Conservation (phyloP, 805 yeast species). For the Starmerella riodocensis region DNA sequence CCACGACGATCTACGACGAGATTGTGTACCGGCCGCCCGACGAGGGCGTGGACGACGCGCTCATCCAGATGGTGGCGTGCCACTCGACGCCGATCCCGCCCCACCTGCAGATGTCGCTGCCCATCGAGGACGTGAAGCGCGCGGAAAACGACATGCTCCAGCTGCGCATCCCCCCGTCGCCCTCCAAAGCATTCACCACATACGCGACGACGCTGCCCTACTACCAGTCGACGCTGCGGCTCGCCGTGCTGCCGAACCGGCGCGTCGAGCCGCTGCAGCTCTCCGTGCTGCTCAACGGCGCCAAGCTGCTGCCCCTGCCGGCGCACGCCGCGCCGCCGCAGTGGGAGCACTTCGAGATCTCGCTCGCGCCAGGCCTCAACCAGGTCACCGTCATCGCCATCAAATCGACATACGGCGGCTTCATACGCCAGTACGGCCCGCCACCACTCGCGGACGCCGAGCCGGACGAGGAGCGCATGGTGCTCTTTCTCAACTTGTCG, state of each 20-base stretch:
- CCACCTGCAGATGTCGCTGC: conserved; percentile 12
- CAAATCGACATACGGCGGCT: conserved; percentile 20
- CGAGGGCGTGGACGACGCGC: conserved; percentile 16
- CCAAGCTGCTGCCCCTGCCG: conserved; percentile 22
- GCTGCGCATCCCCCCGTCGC: conserved; percentile 21
- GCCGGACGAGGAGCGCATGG: conserved; percentile 23
- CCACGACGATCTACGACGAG: conserved; percentile 20
- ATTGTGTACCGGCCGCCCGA: conserved; percentile 19
- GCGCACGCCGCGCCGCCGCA: background rate
- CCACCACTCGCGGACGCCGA: conserved; percentile 23
- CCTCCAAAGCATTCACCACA: conserved; percentile 18
- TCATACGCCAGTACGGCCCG: conserved; percentile 22
- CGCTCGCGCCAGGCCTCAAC: conserved; percentile 28
- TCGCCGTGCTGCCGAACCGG: conserved; percentile 35
- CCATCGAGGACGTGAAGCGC: conserved; percentile 18
- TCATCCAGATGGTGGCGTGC: conserved; percentile 21
- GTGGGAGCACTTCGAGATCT: conserved; percentile 24
- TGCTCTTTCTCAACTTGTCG: conserved; percentile 21
- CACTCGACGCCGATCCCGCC: conserved; percentile 18
- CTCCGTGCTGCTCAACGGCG: conserved; percentile 25
- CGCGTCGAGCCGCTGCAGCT: conserved; percentile 27
- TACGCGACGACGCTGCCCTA: conserved; percentile 33
- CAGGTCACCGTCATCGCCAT: conserved; percentile 25
- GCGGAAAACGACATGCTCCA: conserved; percentile 21
- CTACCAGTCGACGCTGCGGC: conserved; percentile 35